phyloP scores from a whole-genome alignment of 2,329 filamentous ascomycete genomes.

The Fusarium tanahbumbuense region DNA sequence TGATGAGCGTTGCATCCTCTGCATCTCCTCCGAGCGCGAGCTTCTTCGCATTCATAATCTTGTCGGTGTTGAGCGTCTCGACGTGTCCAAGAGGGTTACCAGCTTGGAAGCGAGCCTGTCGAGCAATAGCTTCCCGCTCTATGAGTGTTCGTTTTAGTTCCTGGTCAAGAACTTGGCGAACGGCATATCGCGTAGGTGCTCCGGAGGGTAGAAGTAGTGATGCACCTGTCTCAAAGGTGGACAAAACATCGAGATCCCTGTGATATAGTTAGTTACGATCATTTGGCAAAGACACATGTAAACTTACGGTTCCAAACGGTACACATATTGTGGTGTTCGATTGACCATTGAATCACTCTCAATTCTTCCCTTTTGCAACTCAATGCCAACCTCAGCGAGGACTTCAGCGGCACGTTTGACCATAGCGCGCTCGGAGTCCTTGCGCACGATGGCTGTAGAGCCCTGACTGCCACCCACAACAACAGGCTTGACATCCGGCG shows the following conservation, averaged over 20 bases:
- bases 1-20: slow-evolving; percentile 59
- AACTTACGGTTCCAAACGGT: slow-evolving; percentile 92
- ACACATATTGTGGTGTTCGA: slow-evolving; percentile 79
- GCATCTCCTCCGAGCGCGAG: slow-evolving; percentile 50
- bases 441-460: slow-evolving; percentile 85
- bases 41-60: slow-evolving; percentile 49
- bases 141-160: slow-evolving; percentile 82
- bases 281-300: neutral
- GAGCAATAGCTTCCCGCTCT: slow-evolving; percentile 72
- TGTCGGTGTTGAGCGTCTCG: slow-evolving; percentile 52
- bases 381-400: slow-evolving; percentile 84
- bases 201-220: slow-evolving; percentile 67
- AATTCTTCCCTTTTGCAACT: slow-evolving; percentile 82
- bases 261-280: slow-evolving; percentile 19
- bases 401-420: slow-evolving; percentile 83
- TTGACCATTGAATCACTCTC: slow-evolving; percentile 72
- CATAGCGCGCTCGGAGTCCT: slow-evolving; percentile 84
- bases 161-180: slow-evolving; percentile 92
- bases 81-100: slow-evolving; percentile 50
- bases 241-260: slow-evolving; percentile 79
- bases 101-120: slow-evolving; percentile 73
- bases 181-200: slow-evolving; percentile 86
- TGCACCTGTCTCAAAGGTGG: slow-evolving; percentile 76
- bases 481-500: slow-evolving; percentile 91
- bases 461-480: slow-evolving; percentile 76